phyloP scores from a whole-genome alignment of 2,329 filamentous ascomycete genomes.

The Ascochyta pisi region DNA sequence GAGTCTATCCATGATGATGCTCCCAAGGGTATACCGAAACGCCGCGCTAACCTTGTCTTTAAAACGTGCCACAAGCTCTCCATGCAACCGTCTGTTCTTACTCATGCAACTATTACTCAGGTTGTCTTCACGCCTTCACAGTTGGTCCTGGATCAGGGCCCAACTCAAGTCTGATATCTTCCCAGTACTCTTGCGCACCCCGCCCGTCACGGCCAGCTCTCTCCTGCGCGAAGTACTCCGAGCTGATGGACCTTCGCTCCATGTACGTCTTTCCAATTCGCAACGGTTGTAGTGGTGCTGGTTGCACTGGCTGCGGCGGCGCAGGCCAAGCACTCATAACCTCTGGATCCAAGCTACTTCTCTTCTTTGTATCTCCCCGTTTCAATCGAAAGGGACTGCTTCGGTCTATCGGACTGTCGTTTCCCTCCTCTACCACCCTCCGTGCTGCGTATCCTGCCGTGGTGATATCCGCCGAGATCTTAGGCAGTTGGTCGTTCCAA shows the following conservation, averaged over 20 bases:
- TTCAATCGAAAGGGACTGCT: slow-evolving; percentile 40
- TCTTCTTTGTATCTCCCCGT: slow-evolving; percentile 33
- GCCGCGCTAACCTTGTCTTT: slow-evolving; percentile 15
- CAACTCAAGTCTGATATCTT: slow-evolving; percentile 3
- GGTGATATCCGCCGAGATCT: slow-evolving; percentile 6
- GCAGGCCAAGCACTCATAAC: slow-evolving; percentile 28
- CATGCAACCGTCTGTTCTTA: neutral
- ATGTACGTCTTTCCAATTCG: slow-evolving; percentile 6
- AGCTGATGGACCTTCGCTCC: slow-evolving; percentile 13
- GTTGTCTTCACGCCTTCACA: slow-evolving; percentile 1
- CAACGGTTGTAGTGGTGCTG: neutral
- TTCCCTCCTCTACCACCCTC: neutral
- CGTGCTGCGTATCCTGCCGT: neutral
- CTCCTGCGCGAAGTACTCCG: slow-evolving; percentile 14
- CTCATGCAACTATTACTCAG: too few species aligned
- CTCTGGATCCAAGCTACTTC: slow-evolving; percentile 24
- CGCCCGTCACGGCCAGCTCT: neutral
- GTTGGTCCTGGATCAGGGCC: slow-evolving; percentile 12
- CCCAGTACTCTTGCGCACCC: slow-evolving; percentile 8
- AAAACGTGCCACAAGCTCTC: neutral
- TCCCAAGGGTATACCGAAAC: slow-evolving; percentile 29
- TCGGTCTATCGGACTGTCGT: slow-evolving; percentile 39
- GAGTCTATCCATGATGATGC: slow-evolving; percentile 20
- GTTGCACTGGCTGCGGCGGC: slow-evolving; percentile 20
- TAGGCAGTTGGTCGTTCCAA: slow-evolving; percentile 5